phyloP scores from a whole-genome alignment of 768 basidiomycete genomes.

The Holtermanniella nyarrowii region DNA sequence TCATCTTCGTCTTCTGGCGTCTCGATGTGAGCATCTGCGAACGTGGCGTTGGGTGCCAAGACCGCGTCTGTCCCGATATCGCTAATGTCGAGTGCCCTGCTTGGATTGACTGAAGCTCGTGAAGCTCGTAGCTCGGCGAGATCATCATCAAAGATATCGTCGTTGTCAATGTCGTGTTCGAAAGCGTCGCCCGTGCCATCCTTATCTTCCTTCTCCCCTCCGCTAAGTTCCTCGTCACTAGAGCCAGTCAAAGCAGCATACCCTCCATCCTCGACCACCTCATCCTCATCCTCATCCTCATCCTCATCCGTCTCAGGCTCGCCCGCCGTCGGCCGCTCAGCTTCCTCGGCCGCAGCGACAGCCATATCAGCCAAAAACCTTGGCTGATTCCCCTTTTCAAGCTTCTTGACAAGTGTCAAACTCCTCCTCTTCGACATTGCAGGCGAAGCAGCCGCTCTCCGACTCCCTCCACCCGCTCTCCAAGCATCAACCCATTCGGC shows the following conservation, averaged over 20 bases:
- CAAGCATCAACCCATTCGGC: slow-evolving; percentile 73
- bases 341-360: neutral
- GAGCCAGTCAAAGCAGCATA: slow-evolving; percentile 4
- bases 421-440: too few relatives aligned
- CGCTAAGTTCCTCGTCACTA: neutral
- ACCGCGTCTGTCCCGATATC: slow-evolving; percentile 2
- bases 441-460: slow-evolving; percentile 7
- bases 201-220: neutral
- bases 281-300: too few relatives aligned
- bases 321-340: neutral
- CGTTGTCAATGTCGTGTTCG: neutral
- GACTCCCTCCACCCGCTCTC: slow-evolving; percentile 38
- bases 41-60: slow-evolving; percentile 9
- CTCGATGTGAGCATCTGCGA: slow-evolving; percentile 3
- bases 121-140: slow-evolving; percentile 1
- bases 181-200: neutral
- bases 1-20: slow-evolving; percentile 3
- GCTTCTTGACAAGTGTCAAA: slow-evolving; percentile 16
- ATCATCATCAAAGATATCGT: slow-evolving; percentile 1
- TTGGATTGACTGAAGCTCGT: neutral
- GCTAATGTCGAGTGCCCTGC: neutral
- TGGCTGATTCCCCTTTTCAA: slow-evolving; percentile 12
- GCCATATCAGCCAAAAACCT: slow-evolving; percentile 17
- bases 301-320: neutral
- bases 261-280: neutral